phyloP scores from a whole-genome alignment of 345 rosid genomes.

The Conringia planisiliqua region DNA sequence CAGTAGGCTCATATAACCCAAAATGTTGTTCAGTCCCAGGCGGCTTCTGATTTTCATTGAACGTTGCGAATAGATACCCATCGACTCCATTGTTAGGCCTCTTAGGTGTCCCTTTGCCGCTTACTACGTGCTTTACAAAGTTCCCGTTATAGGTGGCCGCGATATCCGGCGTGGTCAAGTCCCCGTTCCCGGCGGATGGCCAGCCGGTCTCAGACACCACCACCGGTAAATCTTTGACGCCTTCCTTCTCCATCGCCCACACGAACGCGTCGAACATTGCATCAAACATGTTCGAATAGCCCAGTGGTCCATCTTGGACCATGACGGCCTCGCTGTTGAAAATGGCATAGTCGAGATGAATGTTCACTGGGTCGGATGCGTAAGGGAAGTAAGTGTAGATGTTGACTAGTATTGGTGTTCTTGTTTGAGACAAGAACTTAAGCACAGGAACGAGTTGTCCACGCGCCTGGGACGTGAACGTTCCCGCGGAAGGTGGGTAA shows the following conservation, averaged over 20 bases:
- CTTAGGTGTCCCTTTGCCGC: conserved; percentile 35
- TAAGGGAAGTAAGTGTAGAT: conserved; percentile 52
- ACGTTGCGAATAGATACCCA: conserved; percentile 25
- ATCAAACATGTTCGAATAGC: conserved; percentile 40
- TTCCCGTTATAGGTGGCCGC: conserved; percentile 30
- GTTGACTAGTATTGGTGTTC: conserved; percentile 34
- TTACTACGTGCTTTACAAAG: background rate
- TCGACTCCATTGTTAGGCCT: conserved; percentile 14
- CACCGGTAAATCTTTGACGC: background rate
- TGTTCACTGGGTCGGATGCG: conserved; percentile 5
- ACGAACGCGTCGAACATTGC: conserved; percentile 37
- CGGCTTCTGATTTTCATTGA: conserved; percentile 24
- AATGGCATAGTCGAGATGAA: conserved; percentile 33
- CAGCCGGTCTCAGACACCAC: conserved; percentile 43
- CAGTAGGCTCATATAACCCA: conserved; percentile 22
- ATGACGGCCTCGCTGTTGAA: conserved; percentile 7
- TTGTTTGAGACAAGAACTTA: background rate
- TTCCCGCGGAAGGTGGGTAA: conserved; percentile 40
- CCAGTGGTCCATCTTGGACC: conserved; percentile 28
- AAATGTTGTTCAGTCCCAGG: conserved; percentile 16
- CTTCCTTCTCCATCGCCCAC: conserved; percentile 35
- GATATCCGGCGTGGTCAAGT: conserved; percentile 14
- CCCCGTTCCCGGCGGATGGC: conserved; percentile 40
- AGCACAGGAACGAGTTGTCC: conserved; percentile 21
- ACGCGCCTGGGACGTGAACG: background rate